Conservation (phyloP, 73 alveolate species). For the Breviolum minutum region DNA sequence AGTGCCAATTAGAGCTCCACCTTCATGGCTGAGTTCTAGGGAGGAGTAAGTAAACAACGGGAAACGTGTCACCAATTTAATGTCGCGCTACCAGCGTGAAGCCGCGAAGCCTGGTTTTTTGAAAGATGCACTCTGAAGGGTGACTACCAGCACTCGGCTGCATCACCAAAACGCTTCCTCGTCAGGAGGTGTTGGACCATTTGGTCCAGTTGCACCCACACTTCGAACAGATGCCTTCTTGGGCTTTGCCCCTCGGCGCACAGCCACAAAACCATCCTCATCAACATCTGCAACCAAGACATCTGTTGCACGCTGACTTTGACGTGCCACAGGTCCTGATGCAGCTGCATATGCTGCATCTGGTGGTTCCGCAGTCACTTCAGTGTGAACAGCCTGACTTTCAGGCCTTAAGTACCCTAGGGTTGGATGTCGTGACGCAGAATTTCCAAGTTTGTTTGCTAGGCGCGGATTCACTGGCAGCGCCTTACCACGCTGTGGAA, state of each 20-base stretch:
- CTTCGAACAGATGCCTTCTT: not conserved
- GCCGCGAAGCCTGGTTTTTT: not conserved
- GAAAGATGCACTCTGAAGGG: too few species aligned
- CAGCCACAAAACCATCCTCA: conserved; percentile 40
- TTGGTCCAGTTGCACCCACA: not conserved
- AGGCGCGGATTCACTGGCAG: conserved; percentile 22
- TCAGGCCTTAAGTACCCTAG: not conserved
- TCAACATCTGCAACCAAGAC: not conserved
- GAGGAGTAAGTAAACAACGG: too few species aligned
- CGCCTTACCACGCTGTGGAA: conserved; percentile 12
- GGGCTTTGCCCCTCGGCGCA: conserved; percentile 31
- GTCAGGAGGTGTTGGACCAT: not conserved
- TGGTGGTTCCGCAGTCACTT: not conserved
- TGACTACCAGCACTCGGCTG: too few species aligned
- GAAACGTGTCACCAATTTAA: not conserved
- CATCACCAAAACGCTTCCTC: not conserved
- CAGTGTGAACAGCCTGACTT: not conserved
- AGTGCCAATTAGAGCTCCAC: too few species aligned
- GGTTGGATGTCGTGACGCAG: conserved; percentile 33
- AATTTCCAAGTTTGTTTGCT: conserved; percentile 23
- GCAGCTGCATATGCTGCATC: not conserved
- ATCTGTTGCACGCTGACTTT: not conserved
- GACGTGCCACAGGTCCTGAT: not conserved
- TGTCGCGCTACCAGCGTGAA: not conserved
- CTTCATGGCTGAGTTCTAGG: too few species aligned